Conservation (phyloP, 1,139 yeast species). For the Debaryomyces sp. region DNA sequence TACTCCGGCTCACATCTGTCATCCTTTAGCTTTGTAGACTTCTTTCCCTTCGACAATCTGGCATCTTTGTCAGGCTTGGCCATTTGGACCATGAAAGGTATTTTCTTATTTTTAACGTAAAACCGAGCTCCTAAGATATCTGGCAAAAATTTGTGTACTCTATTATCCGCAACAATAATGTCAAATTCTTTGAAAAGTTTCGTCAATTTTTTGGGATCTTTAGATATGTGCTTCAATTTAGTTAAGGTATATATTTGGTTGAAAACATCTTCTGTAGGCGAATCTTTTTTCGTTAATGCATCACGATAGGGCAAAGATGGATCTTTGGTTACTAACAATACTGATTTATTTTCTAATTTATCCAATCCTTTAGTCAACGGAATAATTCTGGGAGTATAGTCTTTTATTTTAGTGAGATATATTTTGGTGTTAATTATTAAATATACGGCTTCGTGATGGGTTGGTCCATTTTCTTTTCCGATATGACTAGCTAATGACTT, state of each 20-base stretch:
- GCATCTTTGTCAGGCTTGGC: slow-evolving; percentile 53
- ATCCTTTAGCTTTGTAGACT: slow-evolving; percentile 47
- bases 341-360: slow-evolving; percentile 48
- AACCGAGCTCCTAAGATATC: slow-evolving; percentile 57
- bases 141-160: slow-evolving; percentile 63
- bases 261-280: slow-evolving; percentile 61
- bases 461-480: slow-evolving; percentile 18
- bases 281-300: slow-evolving; percentile 46
- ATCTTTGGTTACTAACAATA: slow-evolving; percentile 67
- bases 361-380: slow-evolving; percentile 58
- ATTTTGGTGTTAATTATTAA: slow-evolving; percentile 56
- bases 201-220: slow-evolving; percentile 45
- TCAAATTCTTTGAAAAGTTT: slow-evolving; percentile 63
- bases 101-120: slow-evolving; percentile 58
- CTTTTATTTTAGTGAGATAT: slow-evolving; percentile 52
- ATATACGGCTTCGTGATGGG: slow-evolving; percentile 39
- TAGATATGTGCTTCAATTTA: slow-evolving; percentile 51
- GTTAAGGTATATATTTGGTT: slow-evolving; percentile 59
- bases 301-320: slow-evolving; percentile 60
- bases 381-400: slow-evolving; percentile 65
- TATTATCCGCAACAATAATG: slow-evolving; percentile 63
- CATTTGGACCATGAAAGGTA: slow-evolving; percentile 70
- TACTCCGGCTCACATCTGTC: slow-evolving; percentile 63
- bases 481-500: slow-evolving; percentile 38
- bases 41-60: slow-evolving; percentile 31